A percentile compares a stretch with the other conserved stretches of the same genome.
phyloP scores from a whole-genome alignment of 169 alveolate species.

The Babesia sp. region DNA sequence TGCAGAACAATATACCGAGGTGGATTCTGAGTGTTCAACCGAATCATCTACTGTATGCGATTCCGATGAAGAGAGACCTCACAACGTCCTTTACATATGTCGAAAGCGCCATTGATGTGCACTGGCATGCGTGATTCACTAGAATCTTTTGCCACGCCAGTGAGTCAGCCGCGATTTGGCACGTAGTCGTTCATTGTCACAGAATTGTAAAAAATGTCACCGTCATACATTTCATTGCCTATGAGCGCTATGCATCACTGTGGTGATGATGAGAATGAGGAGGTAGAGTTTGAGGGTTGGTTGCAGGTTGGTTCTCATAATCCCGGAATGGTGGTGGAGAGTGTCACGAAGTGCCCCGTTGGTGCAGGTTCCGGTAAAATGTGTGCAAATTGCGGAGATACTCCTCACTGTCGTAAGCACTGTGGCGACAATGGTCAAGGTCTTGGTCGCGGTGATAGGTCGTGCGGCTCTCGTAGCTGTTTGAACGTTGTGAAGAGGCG shows the following conservation, averaged over 20 bases:
- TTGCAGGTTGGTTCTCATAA: conserved; percentile 37
- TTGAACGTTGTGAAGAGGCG: conserved; percentile 31
- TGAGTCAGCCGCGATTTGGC: not conserved
- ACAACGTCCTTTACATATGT: conserved; percentile 45
- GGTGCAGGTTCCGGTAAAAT: not conserved
- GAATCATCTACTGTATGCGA: not conserved
- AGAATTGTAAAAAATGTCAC: conserved; percentile 1
- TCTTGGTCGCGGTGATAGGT: not conserved
- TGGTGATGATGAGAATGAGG: conserved; percentile 65
- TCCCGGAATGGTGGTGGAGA: not conserved
- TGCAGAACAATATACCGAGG: not conserved
- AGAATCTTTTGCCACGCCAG: not conserved
- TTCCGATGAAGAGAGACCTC: conserved; percentile 9
- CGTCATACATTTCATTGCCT: conserved; percentile 1
- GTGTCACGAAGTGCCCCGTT: conserved; percentile 41
- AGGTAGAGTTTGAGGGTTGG: conserved; percentile 70
- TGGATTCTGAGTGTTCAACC: not conserved
- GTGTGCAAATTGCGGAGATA: conserved; percentile 19
- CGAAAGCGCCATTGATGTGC: conserved; percentile 21
- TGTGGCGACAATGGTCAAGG: not conserved
- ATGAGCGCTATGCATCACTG: conserved; percentile 4
- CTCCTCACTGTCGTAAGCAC: conserved; percentile 16
- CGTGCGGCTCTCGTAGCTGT: conserved; percentile 20
- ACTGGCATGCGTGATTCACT: conserved; percentile 43
- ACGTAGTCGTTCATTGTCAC: not conserved